phyloP scores from a whole-genome alignment of 75 land plant species.

The Picea glauca region DNA sequence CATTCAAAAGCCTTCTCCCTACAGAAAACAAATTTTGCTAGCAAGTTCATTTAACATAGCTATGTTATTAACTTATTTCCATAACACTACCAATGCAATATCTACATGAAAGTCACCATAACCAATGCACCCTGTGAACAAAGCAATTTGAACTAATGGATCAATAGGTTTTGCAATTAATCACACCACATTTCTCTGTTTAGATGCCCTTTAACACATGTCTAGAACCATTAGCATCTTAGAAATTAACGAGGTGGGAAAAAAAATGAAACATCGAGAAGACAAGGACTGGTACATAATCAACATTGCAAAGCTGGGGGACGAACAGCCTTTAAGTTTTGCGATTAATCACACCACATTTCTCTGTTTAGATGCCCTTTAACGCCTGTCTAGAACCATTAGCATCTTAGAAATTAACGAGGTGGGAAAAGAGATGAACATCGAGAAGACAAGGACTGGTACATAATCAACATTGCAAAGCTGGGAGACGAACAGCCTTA shows the following conservation, averaged over 20 bases:
- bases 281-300: no score
- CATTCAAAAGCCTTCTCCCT: constrained; percentile 1
- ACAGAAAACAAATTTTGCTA: background rate
- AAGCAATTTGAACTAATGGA: background rate
- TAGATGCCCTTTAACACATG: background rate
- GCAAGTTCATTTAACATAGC: background rate
- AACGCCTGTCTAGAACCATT: no score
- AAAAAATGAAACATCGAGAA: no score
- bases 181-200: background rate
- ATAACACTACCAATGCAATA: background rate
- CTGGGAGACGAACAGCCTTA: background rate
- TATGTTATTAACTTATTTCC: background rate
- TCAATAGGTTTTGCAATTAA: background rate
- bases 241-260: no score
- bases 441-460: no score
- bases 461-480: background rate
- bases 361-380: no score
- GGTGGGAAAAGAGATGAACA: no score
- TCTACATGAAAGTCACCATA: background rate
- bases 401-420: no score
- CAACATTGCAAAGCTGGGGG: no score
- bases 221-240: background rate
- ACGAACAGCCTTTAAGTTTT: no score
- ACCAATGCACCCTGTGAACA: background rate
- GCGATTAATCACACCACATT: no score